phyloP scores from a whole-genome alignment of 2,329 filamentous ascomycete species.

The Aureobasidium sp. region DNA sequence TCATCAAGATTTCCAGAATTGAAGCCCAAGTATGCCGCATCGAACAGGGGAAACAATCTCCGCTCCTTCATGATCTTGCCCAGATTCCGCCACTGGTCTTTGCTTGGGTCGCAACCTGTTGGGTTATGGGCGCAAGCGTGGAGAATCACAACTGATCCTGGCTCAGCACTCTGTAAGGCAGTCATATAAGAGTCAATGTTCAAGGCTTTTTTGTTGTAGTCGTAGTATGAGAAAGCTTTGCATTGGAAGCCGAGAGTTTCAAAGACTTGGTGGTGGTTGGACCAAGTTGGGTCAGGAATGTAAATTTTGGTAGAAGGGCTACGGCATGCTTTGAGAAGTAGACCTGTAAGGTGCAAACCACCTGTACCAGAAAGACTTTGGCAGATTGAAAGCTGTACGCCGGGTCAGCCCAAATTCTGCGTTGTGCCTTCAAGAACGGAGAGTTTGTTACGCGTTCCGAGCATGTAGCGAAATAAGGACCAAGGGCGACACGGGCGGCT shows the following conservation, averaged over 20 bases:
- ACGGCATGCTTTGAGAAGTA: conserved; percentile 26
- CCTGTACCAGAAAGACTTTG: conserved; percentile 39
- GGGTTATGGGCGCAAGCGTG: conserved; percentile 42
- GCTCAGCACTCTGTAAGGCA: conserved; percentile 73
- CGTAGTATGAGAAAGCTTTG: conserved; percentile 25
- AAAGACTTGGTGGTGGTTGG: conserved; percentile 36
- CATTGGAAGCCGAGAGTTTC: conserved; percentile 30
- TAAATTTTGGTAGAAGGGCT: conserved; percentile 27
- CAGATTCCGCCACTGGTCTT: conserved; percentile 29
- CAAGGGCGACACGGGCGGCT: background rate
- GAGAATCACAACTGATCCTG: conserved; percentile 29
- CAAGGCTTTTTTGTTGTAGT: conserved; percentile 59
- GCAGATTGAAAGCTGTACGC: conserved; percentile 23
- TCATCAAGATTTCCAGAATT: conserved; percentile 26
- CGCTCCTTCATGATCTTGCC: conserved; percentile 21
- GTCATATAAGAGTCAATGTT: conserved; percentile 87
- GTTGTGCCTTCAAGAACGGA: background rate
- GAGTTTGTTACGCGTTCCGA: too few relatives aligned
- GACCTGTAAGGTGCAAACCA: conserved; percentile 32
- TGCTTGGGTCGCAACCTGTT: conserved; percentile 36
- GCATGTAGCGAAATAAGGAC: background rate
- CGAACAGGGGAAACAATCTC: conserved; percentile 29
- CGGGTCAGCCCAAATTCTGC: too few relatives aligned
- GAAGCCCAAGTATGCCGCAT: conserved; percentile 31
- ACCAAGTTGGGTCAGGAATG: conserved; percentile 38